Conservation (phyloP, 805 yeast species). For the Hanseniaspora hatyaiensis region DNA sequence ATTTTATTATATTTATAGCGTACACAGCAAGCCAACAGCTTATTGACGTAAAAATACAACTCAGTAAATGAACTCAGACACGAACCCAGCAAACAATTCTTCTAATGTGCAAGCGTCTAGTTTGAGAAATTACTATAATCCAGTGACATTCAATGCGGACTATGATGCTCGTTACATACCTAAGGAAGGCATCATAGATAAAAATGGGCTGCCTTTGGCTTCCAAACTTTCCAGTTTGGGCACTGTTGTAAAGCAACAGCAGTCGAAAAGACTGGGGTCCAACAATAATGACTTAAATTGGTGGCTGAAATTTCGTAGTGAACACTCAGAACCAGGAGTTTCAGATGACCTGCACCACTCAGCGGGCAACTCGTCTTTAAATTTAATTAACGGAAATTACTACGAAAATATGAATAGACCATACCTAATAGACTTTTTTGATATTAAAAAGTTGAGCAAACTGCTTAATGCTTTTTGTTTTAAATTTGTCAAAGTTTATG, state of each 20-base stretch:
- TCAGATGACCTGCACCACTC: no score
- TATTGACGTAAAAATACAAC: no score
- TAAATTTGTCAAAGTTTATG: conserved; percentile 57
- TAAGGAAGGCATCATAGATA: conserved; percentile 49
- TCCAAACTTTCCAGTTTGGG: conserved; percentile 31
- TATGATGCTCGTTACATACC: conserved; percentile 50
- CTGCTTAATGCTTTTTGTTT: conserved; percentile 44
- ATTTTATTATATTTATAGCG: no score
- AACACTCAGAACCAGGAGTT: neutral
- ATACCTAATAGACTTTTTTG: conserved; percentile 47
- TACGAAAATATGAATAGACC: conserved; percentile 33
- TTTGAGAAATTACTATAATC: conserved; percentile 39
- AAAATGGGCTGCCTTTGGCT: conserved; percentile 32
- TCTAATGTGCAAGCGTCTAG: neutral
- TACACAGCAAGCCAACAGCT: no score
- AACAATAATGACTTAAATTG: neutral
- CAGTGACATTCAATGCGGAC: conserved; percentile 55
- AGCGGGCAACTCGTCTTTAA: no score
- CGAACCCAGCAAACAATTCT: neutral
- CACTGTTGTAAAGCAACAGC: conserved; percentile 19
- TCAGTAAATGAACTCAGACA: neutral
- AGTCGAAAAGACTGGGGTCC: neutral
- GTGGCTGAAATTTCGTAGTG: conserved; percentile 15
- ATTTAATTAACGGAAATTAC: neutral
- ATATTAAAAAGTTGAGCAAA: conserved; percentile 45